Percentiles rank a stretch among this genome's conserved stretches.
phyloP scores from a whole-genome alignment of 495 filamentous ascomycete species.

The Corynascus novoguineensis region DNA sequence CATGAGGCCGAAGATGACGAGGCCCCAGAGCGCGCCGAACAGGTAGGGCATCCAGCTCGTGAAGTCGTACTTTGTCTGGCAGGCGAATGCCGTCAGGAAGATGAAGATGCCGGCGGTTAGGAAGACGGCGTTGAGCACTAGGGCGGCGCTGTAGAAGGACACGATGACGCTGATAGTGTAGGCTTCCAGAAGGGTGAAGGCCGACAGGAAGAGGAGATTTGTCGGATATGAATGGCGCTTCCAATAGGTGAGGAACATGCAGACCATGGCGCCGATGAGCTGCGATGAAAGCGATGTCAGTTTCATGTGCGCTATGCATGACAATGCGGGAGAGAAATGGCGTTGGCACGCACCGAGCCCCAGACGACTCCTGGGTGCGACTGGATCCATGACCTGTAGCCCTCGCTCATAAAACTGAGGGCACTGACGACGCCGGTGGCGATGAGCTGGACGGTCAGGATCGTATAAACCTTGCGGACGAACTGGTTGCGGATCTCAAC shows the following conservation, averaged over 20 bases:
- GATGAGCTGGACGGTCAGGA: conserved; percentile 74
- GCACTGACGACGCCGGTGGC: conserved; percentile 75
- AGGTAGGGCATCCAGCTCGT: conserved; percentile 94
- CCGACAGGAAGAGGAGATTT: conserved; percentile 87
- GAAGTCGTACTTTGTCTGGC: conserved; percentile 98
- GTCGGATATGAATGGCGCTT: conserved; percentile 95
- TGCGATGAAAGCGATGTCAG: conserved; percentile 13
- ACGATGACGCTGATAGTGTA: conserved; percentile 90
- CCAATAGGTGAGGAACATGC: conserved; percentile 91
- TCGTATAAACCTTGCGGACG: conserved; percentile 70
- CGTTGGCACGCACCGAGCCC: conserved; percentile 50
- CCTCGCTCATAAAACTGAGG: conserved; percentile 72
- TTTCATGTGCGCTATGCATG: neutral
- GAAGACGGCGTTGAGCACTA: conserved; percentile 85
- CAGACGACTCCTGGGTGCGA: conserved; percentile 78
- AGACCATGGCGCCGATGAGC: conserved; percentile 70
- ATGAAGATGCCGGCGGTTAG: conserved; percentile 92
- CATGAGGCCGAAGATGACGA: conserved; percentile 91
- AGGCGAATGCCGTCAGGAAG: conserved; percentile 87
- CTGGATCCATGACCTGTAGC: conserved; percentile 87
- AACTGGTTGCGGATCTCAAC: conserved; percentile 97
- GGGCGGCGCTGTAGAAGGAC: conserved; percentile 71
- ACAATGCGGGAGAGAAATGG: neutral
- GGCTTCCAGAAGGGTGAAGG: conserved; percentile 87
- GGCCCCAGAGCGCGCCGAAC: conserved; percentile 80